phyloP scores from a whole-genome alignment of 2,329 filamentous ascomycete species.

The Chaetomiaceae sp. region DNA sequence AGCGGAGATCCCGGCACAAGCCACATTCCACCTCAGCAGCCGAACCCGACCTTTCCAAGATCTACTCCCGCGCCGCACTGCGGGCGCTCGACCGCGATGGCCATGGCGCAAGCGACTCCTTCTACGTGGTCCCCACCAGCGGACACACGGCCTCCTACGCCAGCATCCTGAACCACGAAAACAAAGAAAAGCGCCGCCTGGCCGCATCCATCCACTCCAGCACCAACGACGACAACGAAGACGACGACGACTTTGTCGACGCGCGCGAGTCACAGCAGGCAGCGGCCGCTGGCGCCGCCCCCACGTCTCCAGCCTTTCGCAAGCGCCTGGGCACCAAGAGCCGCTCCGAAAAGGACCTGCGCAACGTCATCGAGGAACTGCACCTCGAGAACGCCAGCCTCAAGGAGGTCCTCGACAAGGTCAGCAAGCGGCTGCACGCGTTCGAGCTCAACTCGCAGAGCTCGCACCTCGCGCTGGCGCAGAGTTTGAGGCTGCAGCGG shows the following conservation, averaged over 20 bases:
- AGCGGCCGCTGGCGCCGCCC: constrained; percentile 16
- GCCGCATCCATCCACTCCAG: constrained; percentile 45
- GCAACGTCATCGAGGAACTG: constrained; percentile 80
- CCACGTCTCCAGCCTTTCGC: constrained; percentile 13
- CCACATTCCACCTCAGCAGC: constrained; percentile 26
- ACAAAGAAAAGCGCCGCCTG: constrained; percentile 60
- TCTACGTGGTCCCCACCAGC: constrained; percentile 90
- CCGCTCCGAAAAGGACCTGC: constrained; percentile 35
- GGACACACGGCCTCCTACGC: constrained; percentile 92
- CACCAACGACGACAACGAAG: constrained; percentile 51
- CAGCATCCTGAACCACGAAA: constrained; percentile 70
- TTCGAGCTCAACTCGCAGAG: constrained; percentile 92
- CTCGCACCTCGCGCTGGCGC: constrained; percentile 77
- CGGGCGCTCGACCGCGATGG: constrained; percentile 70
- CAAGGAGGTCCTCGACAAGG: constrained; percentile 78
- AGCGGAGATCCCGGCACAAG: constrained; percentile 37
- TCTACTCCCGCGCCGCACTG: constrained; percentile 83
- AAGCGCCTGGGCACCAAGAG: constrained; percentile 10
- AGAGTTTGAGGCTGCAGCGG: constrained; percentile 66
- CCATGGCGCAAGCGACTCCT: constrained; percentile 65
- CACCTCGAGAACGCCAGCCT: constrained; percentile 83
- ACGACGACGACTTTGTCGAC: constrained; percentile 82
- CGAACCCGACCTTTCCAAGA: constrained; percentile 73
- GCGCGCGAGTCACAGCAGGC: constrained; percentile 66
- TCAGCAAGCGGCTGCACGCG: constrained; percentile 81